Base-by-base conservation (phyloP, 805 yeast genomes). In the Blastobotrys terrestris region DNA sequence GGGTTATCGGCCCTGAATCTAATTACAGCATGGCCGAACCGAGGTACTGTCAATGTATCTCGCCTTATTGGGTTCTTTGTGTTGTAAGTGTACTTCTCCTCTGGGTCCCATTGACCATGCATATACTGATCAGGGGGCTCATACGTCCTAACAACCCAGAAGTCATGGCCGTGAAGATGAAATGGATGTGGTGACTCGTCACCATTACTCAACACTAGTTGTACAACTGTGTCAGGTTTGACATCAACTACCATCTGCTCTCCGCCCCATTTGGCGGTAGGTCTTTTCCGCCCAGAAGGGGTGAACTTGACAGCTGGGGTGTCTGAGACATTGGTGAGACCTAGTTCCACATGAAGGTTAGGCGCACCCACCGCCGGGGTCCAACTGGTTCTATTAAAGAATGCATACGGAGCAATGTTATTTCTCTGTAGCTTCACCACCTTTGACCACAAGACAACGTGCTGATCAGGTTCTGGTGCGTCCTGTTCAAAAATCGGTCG, bases 161-260 rank as follows among this genome's bases (percentile, higher is more conserved):
- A 88, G 48, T 71, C 79, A 67, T 84, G 88, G 52, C 97, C 97
- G 70, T 90, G 97, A 64, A 90, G 75, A 72, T 90, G 97, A 85
- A 90, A 87, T 16, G 97, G 96, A 72, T 90, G 97, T 56, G 78
- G 81, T 95, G 95, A 95, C 6, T 85, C 83, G 66, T 90, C 97
- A 60, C 74, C 75, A 64, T 90, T 90, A 64, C 87, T 85, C 46
- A 90, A 66, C 1, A 88, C 86, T 46, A 90, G 71, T 60, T 90
- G 96, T 45, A 90, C 76, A 42, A 83, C 77, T 48, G 84, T 87
- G 48, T 64, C 79, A 2, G 72, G 63, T 50, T 79, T 78, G 19
- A 88, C 69, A 1, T 86, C 75, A 59, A 75, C 76, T 0, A 86
- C 70, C 41, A 63, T 63, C 84, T 83, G 53, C 86, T 81, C 55